Evolutionary conservation across 805 yeast genomes (phyloP), one percentile per base, ranked within the genome.

Genomic region (Ogataea allantospora): DNA sequence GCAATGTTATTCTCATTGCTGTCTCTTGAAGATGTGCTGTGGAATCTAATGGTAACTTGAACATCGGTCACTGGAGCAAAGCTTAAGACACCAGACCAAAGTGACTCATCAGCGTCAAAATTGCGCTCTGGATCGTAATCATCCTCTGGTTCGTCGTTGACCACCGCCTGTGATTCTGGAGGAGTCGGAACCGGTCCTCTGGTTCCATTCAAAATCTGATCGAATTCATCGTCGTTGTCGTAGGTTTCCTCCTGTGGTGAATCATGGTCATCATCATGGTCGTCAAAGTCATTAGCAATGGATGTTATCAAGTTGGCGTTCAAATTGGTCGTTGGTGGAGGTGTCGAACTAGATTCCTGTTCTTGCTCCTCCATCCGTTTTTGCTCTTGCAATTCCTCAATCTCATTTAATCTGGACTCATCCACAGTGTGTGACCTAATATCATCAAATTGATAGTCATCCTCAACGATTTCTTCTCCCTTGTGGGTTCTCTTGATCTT

Each of bases 391-490:
- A 56, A 22, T 17, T 43, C 38, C 27, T 55, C 60, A 25, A 55
- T 52, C 42, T 54, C 60, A 33, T 51, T 51, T 30, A 50, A 39
- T 35, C 57, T 42, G 12, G 49, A 43, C 43, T 53, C 51, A 16
- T 51, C 53, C 12, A 48, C 52, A 24, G 43, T 41, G 32, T 40
- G 38, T 5, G 52, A 40, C 7, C 28, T 45, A 8, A 49, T 35
- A 31, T 52, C 52, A 35, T 52, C 54, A 42, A 55, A 53, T 24
- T 56, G 58, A 32, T 55, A 58, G 26, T 69, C 75, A 16, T 70
- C 75, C 27, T 83, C 95, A 5, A 86, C 71, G n/a, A 84, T 58
- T 54, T 84, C 89, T 44, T 88, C 95, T 17, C 96, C 96, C 58
- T 83, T 85, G 57, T 88, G 95, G 3, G 96, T 86, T 51, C 88